Evolutionary conservation across 1,284 basidiomycete genomes (phyloP).

Genomic region (Cutaneotrichosporon curvatum): DNA sequence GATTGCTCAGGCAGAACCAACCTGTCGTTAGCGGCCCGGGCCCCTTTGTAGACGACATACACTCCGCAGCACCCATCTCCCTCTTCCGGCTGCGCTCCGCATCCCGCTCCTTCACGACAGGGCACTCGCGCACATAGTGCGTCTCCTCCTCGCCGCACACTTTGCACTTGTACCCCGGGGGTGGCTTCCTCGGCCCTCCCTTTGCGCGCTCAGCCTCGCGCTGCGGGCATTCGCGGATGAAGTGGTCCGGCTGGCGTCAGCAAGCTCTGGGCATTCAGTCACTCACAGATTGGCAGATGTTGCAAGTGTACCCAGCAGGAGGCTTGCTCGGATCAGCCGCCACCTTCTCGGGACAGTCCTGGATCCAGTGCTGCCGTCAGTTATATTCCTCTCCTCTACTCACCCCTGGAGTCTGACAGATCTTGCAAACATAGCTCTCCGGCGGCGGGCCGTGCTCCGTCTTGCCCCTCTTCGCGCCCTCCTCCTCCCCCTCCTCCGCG

Average conservation of each 20-base stretch:
- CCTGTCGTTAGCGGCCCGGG: conserved; percentile 47
- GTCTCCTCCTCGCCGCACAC: conserved; percentile 69
- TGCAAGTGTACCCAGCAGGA: conserved; percentile 39
- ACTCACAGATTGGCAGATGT: conserved; percentile 41
- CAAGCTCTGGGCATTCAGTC: conserved; percentile 32
- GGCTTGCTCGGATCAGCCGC: conserved; percentile 22
- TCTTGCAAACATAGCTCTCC: conserved; percentile 75
- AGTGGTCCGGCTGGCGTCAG: conserved; percentile 59
- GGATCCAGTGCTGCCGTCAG: conserved; percentile 39
- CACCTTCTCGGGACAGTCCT: conserved; percentile 40
- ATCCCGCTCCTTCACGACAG: conserved; percentile 53
- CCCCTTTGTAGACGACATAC: conserved; percentile 8
- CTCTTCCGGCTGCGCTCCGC: conserved; percentile 45
- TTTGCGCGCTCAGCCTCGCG: conserved; percentile 53
- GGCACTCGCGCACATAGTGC: conserved; percentile 80
- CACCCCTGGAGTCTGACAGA: conserved; percentile 57
- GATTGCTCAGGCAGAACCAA: conserved; percentile 95
- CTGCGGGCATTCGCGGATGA: conserved; percentile 77
- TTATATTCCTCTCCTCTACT: conserved; percentile 6
- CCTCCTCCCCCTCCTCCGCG: conserved; percentile 44
- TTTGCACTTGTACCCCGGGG: conserved; percentile 68
- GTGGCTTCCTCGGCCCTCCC: conserved; percentile 54
- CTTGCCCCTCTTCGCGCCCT: conserved; percentile 49
- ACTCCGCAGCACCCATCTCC: conserved; percentile 57
- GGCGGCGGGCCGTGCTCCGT: conserved; percentile 53